These are phyloP conservation scores for Juglanconis oblonga DNA, from an alignment of 2,329 filamentous ascomycete species.

Conservation along the genomic window DNA sequence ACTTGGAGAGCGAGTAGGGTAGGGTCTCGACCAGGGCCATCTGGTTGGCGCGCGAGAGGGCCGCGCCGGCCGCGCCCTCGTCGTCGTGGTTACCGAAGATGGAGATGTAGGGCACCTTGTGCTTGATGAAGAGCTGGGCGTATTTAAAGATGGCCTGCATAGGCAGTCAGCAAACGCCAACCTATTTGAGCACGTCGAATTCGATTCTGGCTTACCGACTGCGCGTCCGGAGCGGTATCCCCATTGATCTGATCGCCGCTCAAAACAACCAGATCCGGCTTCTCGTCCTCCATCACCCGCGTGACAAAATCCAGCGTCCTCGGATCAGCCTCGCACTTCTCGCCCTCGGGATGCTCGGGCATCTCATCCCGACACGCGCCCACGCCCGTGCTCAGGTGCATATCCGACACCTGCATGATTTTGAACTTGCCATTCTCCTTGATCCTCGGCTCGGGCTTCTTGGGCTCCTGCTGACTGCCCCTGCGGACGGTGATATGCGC, in stretches of 20 bases:
- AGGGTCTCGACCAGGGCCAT: conserved; percentile 86
- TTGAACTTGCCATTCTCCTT: conserved; percentile 92
- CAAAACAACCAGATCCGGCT: conserved; percentile 86
- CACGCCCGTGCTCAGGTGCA: conserved; percentile 88
- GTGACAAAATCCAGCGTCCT: conserved; percentile 87
- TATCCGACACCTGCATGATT: conserved; percentile 92
- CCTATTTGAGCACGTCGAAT: neutral
- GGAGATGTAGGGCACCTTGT: conserved; percentile 83
- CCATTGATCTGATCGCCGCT: conserved; percentile 96
- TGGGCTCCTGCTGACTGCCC: conserved; percentile 61
- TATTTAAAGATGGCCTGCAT: conserved; percentile 85
- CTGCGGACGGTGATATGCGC: conserved; percentile 76
- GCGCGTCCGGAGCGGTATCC: conserved; percentile 84
- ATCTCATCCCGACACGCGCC: conserved; percentile 84
- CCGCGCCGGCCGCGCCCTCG: conserved; percentile 54
- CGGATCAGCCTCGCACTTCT: conserved; percentile 85
- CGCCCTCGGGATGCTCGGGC: conserved; percentile 67
- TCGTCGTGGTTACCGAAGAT: conserved; percentile 99
- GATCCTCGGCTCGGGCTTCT: conserved; percentile 73
- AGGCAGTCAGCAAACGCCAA: conserved; percentile 5
- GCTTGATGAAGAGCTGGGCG: conserved; percentile 76
- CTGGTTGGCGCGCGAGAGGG: conserved; percentile 70
- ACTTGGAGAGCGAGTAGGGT: conserved; percentile 82
- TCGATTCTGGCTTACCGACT: conserved; percentile 57
- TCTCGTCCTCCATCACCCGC: conserved; percentile 83